A percentile compares a stretch with the other conserved stretches of the same genome.
Evolutionary conservation across 345 rosid genomes (phyloP).

Genomic region (Melastoma malabathricum): DNA sequence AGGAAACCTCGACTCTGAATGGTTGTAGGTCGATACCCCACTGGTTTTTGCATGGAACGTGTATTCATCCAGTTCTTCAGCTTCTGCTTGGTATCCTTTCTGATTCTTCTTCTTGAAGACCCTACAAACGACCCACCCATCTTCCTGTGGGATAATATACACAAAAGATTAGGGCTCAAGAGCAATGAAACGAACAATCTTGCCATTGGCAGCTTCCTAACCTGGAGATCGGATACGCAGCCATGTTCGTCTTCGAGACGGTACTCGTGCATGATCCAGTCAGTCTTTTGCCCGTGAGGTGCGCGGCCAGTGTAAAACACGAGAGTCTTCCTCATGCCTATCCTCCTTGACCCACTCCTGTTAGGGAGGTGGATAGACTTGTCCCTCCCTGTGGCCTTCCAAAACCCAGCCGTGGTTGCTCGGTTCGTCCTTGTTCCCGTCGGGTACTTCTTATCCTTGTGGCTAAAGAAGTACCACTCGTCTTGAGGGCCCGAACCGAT

Average conservation of each 20-base stretch:
- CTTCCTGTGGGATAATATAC: conserved; percentile 34
- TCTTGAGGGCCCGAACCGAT: conserved; percentile 94
- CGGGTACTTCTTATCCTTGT: conserved; percentile 97
- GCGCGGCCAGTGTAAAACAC: conserved; percentile 98
- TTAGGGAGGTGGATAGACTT: conserved; percentile 68
- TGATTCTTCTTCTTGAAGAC: conserved; percentile 73
- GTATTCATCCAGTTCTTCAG: conserved; percentile 17
- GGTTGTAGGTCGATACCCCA: conserved; percentile 13
- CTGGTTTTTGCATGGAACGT: neutral
- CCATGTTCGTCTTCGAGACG: conserved; percentile 46
- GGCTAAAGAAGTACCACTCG: conserved; percentile 99
- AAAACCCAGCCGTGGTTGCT: conserved; percentile 92
- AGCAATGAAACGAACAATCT: too few relatives aligned
- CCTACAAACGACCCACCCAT: conserved; percentile 57
- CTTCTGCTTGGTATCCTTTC: conserved; percentile 40
- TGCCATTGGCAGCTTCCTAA: conserved; percentile 1
- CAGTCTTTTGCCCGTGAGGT: conserved; percentile 94
- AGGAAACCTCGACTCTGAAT: conserved; percentile 5
- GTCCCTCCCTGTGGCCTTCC: conserved; percentile 99
- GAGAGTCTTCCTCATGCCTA: conserved; percentile 95
- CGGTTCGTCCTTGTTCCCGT: conserved; percentile 94
- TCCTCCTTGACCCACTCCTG: conserved; percentile 31
- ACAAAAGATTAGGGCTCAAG: neutral
- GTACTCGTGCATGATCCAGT: conserved; percentile 99
- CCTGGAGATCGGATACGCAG: conserved; percentile 44